Conservation (phyloP, 2,329 filamentous ascomycete genomes). For the Zymoseptoria pseudotritici region DNA sequence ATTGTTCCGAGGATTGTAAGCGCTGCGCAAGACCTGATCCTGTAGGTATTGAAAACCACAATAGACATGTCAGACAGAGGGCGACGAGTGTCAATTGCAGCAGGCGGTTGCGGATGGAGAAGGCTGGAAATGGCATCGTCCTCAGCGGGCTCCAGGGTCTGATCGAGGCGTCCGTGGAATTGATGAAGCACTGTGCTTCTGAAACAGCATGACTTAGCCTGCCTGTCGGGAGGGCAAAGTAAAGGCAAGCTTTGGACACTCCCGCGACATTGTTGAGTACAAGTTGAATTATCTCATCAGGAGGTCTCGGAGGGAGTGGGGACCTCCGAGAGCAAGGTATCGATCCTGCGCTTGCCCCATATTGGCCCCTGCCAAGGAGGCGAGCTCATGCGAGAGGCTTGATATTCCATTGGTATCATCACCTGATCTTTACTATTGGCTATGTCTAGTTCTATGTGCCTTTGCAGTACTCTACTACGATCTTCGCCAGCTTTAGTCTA, state of each 20-base stretch:
- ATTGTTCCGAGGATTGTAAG: slow-evolving; percentile 3
- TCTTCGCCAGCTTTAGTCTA: slow-evolving; percentile 19
- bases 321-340: neutral
- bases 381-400: neutral
- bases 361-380: neutral
- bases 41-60: slow-evolving; percentile 18
- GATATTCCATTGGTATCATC: neutral
- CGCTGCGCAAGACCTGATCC: slow-evolving; percentile 14
- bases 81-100: slow-evolving; percentile 23
- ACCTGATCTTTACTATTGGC: neutral
- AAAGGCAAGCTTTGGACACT: neutral
- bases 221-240: neutral
- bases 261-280: neutral
- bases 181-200: neutral
- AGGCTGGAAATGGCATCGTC: slow-evolving; percentile 21
- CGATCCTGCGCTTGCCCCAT: neutral
- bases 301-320: neutral
- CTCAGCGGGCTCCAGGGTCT: neutral
- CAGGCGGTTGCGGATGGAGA: slow-evolving; percentile 26
- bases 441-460: neutral
- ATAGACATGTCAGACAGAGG: slow-evolving; percentile 15
- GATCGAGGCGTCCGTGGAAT: neutral
- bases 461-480: slow-evolving; percentile 21
- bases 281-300: neutral
- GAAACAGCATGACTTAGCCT: neutral